phyloP scores from a whole-genome alignment of 23 red algal genomes.

The Porphyridium purpureum region DNA sequence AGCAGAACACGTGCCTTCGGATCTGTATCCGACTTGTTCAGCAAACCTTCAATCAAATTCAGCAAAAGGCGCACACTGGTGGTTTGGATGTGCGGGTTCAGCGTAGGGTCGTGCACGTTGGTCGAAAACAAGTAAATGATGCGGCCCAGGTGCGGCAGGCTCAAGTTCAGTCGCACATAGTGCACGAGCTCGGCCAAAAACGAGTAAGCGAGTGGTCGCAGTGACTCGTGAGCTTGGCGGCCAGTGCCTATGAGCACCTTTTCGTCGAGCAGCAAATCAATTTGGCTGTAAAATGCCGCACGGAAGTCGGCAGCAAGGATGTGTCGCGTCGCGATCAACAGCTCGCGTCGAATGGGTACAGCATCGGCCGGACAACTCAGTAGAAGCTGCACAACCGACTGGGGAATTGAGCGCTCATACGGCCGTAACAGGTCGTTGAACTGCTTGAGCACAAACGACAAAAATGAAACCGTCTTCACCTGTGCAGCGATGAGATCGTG shows the following conservation, averaged over 20 bases:
- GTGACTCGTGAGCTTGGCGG: constrained; percentile 30
- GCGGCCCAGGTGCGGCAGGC: constrained; percentile 39
- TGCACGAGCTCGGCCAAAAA: constrained; percentile 96
- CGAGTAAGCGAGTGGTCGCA: constrained; percentile 84
- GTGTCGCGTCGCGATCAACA: constrained; percentile 76
- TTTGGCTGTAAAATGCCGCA: constrained; percentile 47
- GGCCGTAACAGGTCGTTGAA: constrained; percentile 37
- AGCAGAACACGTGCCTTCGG: constrained; percentile 35
- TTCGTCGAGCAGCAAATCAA: constrained; percentile 79
- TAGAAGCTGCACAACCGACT: constrained; percentile 67
- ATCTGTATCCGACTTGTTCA: constrained; percentile 24
- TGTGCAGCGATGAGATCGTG: constrained; percentile 87
- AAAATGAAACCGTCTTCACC: constrained; percentile 87
- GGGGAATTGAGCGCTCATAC: constrained; percentile 37
- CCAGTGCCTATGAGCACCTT: constrained; percentile 72
- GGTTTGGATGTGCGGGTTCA: constrained; percentile 55
- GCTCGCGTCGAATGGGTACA: constrained; percentile 71
- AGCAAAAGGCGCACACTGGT: constrained; percentile 71
- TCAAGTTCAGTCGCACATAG: constrained; percentile 53
- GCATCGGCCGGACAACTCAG: constrained; percentile 61
- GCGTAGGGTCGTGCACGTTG: constrained; percentile 75
- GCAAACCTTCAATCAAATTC: constrained; percentile 76
- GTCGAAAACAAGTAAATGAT: constrained; percentile 80
- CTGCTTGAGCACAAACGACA: constrained; percentile 69
- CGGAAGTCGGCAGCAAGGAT: constrained; percentile 61